Evolutionary conservation across 2,329 filamentous ascomycete species (phyloP).

Genomic region (Bipolaris sorokiniana): DNA sequence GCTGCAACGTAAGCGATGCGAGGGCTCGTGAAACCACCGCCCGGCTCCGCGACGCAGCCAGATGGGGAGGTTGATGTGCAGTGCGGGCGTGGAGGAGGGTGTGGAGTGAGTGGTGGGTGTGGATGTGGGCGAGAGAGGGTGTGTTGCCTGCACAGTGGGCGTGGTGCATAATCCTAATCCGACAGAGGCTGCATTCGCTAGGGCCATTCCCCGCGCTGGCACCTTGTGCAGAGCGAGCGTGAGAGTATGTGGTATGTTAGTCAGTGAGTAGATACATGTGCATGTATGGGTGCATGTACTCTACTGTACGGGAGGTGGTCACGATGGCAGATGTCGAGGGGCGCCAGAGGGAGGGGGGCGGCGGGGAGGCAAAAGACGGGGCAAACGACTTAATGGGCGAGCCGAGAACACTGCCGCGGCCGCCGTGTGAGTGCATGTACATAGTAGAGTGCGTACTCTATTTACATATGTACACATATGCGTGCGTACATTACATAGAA

Average conservation of each 20-base stretch:
- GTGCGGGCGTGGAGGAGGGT: background rate
- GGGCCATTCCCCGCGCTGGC: background rate
- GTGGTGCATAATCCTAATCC: slow-evolving; percentile 15
- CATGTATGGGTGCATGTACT: background rate
- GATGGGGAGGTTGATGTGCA: slow-evolving; percentile 7
- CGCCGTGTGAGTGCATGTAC: too few species aligned
- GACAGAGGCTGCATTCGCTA: slow-evolving; percentile 19
- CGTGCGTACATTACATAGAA: too few species aligned
- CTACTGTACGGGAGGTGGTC: background rate
- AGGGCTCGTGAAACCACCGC: slow-evolving; percentile 17
- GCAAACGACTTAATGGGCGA: background rate
- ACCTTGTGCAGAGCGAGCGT: background rate
- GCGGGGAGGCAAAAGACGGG: slow-evolving; percentile 3
- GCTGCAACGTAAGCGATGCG: slow-evolving; percentile 22
- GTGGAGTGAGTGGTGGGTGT: background rate
- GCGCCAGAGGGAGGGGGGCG: background rate
- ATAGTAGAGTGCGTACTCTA: too few species aligned
- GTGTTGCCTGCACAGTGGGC: slow-evolving; percentile 20
- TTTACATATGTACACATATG: too few species aligned
- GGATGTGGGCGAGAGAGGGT: slow-evolving; percentile 19
- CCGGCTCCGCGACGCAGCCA: slow-evolving; percentile 34
- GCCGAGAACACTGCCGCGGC: too few species aligned
- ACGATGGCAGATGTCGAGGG: slow-evolving; percentile 9
- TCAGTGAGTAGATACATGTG: background rate
- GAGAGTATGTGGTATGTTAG: background rate